Conservation (phyloP, 1,139 yeast species). For the Saccharomyces hybrid region DNA sequence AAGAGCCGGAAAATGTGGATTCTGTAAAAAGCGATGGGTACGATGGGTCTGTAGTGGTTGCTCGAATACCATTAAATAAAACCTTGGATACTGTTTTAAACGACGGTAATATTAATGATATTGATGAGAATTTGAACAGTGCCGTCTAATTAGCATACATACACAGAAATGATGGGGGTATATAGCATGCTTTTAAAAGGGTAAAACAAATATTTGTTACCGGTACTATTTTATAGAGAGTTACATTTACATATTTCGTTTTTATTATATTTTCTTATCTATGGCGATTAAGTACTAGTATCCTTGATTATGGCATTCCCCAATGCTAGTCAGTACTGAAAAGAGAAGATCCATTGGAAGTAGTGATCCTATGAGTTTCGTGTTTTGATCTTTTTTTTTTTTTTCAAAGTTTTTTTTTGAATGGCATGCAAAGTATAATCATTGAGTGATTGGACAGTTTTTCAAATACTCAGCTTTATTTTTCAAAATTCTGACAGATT, state of each 20-base stretch:
- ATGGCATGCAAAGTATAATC: conserved; percentile 12
- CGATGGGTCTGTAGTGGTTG: conserved; percentile 3
- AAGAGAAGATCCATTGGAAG: neutral
- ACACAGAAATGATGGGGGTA: neutral
- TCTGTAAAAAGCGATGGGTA: conserved; percentile 9
- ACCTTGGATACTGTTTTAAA: neutral
- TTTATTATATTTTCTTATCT: neutral
- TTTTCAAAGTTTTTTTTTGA: neutral
- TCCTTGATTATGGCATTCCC: neutral
- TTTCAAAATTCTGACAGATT: conserved; percentile 75
- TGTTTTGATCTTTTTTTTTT: conserved; percentile 3
- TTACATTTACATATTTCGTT: conserved; percentile 8
- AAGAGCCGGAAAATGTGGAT: conserved; percentile 4
- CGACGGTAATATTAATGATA: conserved; percentile 4
- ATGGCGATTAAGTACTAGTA: neutral
- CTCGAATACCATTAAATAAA: conserved; percentile 1
- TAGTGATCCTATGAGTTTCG: conserved; percentile 5
- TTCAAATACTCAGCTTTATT: conserved; percentile 79
- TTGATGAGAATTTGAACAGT: conserved; percentile 11
- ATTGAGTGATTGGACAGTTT: conserved; percentile 67
- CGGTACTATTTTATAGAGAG: conserved; percentile 14
- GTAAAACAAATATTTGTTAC: conserved; percentile 25
- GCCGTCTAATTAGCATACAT: conserved; percentile 2
- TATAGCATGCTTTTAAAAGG: neutral
- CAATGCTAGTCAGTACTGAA: neutral